Evolutionary conservation across 768 basidiomycete species (phyloP).

Genomic region (Lentinula raphanica): DNA sequence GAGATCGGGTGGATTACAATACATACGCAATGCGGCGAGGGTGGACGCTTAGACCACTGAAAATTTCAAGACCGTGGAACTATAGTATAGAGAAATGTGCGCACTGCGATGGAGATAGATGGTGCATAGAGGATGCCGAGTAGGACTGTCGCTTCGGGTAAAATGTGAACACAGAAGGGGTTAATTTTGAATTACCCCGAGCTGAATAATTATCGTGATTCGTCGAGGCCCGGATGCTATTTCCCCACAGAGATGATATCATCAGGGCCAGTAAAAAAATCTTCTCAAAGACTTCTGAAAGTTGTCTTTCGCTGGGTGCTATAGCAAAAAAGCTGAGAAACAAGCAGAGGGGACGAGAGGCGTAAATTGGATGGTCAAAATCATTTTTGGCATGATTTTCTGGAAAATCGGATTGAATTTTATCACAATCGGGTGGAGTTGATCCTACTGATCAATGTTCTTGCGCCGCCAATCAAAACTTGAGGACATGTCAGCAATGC

Average conservation of each 20-base stretch:
- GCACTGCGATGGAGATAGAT: no score
- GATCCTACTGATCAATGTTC: background rate
- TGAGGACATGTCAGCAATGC: background rate
- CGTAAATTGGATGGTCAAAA: no score
- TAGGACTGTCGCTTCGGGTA: no score
- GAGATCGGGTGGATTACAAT: no score
- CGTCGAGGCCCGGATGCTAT: background rate
- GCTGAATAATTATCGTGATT: background rate
- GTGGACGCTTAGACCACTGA: no score
- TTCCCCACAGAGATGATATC: background rate
- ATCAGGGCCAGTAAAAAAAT: background rate
- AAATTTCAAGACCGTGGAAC: no score
- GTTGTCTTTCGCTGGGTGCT: no score
- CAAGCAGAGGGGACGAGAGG: no score
- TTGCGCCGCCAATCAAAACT: conserved; percentile 2
- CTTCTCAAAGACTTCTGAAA: background rate
- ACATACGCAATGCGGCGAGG: no score
- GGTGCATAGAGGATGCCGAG: background rate
- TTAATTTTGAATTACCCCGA: background rate
- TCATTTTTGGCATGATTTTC: background rate
- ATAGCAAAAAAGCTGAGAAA: no score
- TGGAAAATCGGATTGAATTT: background rate
- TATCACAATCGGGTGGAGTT: background rate
- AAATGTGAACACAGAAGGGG: background rate
- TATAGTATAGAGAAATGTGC: no score